Base-by-base conservation (phyloP, 2,329 filamentous ascomycete species). In the Akanthomyces uredinophilus region DNA sequence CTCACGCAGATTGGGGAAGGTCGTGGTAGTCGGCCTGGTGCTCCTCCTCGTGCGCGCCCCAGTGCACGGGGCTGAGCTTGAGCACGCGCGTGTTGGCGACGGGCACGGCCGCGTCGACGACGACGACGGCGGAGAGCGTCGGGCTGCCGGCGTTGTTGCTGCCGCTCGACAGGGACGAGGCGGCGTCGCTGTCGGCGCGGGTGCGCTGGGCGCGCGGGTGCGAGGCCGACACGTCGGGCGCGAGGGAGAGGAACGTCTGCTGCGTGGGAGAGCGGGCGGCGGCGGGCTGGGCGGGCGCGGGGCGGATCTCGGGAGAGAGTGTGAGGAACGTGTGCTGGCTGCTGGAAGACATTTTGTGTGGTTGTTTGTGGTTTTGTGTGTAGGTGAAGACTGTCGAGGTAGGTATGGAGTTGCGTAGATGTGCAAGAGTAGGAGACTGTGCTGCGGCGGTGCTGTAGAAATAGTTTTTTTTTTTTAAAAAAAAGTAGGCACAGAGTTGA, bases 11-110 rank as follows among this genome's bases (percentile, higher is more conserved):
- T 29, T 18, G 20, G 32, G 13, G 10, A 22, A 80, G 73, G 68
- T 83, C 79, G 73, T 81, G 73, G 71, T 77, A 86, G 77, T 87
- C 84, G 51, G 75, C 78, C 75, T 83, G 80, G 76, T 83, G 77
- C 61, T 81, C 82, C 65, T 78, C 83, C 24, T 76, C 75, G 73
- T 85, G 82, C 77, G 83, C 84, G 66, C 85, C 85, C 74, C 79
- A 86, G 79, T 87, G 83, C 63, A 87, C 84, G 39, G 85, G 85
- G 27, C 83, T 83, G 63, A 88, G 83, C 78, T 86, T 87, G 67
- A 88, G 80, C 72, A 88, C 83, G 35, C 62, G 57, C 63, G 80
- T 78, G 67, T 77, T 74, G 65, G 77, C 71, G 62, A 66, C 69
- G 67, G 62, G 65, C 69, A 73, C 78, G 68, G 70, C 73, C 65